Percentiles rank a stretch among this genome's conserved stretches.
Conservation (phyloP, 768 basidiomycete species). For the Leccinum pellstonianum region DNA sequence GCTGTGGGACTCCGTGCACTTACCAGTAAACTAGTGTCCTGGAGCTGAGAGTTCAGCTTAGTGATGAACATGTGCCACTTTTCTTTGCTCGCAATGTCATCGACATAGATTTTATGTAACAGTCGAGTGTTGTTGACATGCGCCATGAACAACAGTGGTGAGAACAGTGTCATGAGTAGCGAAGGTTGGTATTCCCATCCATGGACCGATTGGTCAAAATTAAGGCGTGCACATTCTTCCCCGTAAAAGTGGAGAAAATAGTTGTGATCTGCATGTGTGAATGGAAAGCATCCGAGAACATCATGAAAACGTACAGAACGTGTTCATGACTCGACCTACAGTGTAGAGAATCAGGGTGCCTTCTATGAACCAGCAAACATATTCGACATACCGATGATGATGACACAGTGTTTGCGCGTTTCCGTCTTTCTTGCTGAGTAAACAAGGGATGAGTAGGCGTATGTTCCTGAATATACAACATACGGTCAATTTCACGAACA, state of each 20-base stretch:
- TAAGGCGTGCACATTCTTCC: slow-evolving; percentile 42
- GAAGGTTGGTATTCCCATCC: slow-evolving; percentile 31
- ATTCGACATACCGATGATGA: too few relatives aligned
- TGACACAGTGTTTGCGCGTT: too few relatives aligned
- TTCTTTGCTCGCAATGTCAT: slow-evolving; percentile 39
- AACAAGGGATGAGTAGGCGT: too few relatives aligned
- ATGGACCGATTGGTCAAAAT: slow-evolving; percentile 30
- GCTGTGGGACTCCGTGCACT: slow-evolving; percentile 10
- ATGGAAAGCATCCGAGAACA: not conserved
- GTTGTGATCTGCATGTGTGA: slow-evolving; percentile 29
- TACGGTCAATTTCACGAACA: too few relatives aligned
- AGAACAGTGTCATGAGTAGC: slow-evolving; percentile 35
- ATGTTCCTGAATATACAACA: too few relatives aligned
- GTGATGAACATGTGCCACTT: slow-evolving; percentile 46
- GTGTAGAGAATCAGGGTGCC: not conserved
- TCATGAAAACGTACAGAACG: slow-evolving; percentile 23
- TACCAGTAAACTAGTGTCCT: slow-evolving; percentile 54
- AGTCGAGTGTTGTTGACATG: slow-evolving; percentile 46
- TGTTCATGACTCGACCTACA: slow-evolving; percentile 31
- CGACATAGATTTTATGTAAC: slow-evolving; percentile 52
- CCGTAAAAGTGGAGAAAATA: slow-evolving; percentile 44
- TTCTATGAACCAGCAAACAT: too few relatives aligned
- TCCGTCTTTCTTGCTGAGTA: too few relatives aligned
- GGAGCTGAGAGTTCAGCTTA: slow-evolving; percentile 48
- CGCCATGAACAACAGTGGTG: slow-evolving; percentile 47